Conservation (phyloP, 2,329 filamentous ascomycete genomes). For the Ophiocordyceps camponoti-floridani region DNA sequence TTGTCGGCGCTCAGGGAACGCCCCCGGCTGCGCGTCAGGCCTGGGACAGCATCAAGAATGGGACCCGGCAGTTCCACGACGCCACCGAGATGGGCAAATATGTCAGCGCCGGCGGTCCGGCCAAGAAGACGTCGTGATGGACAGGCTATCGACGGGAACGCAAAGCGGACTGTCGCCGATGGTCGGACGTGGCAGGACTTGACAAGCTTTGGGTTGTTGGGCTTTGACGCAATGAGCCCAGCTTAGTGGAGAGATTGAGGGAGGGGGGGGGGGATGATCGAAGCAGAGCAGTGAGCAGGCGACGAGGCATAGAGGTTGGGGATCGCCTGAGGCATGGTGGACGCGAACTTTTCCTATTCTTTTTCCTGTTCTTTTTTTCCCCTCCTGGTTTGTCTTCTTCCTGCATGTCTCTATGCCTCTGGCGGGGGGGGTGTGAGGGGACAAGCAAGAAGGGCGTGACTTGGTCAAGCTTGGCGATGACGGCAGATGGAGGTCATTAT, state of each 20-base stretch:
- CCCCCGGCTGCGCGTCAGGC: constrained; percentile 61
- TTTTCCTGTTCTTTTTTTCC: not conserved
- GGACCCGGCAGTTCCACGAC: constrained; percentile 56
- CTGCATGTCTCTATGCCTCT: not conserved
- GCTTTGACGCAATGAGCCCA: no score
- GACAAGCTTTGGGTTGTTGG: not conserved
- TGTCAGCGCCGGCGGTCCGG: constrained; percentile 36
- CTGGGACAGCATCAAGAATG: constrained; percentile 66
- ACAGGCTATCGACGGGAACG: not conserved
- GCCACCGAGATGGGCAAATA: constrained; percentile 66
- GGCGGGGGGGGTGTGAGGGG: no score
- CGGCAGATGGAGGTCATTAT: no score
- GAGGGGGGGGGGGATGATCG: no score
- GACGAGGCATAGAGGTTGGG: not conserved
- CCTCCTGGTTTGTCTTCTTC: not conserved
- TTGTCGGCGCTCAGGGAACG: constrained; percentile 72
- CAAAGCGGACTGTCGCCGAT: not conserved
- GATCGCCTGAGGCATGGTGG: not conserved
- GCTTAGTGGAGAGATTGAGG: no score
- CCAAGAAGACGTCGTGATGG: constrained; percentile 24
- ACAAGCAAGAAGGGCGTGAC: no score
- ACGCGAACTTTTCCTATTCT: not conserved
- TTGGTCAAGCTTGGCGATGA: no score
- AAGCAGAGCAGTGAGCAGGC: no score
- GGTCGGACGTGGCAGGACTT: not conserved